Evolutionary conservation across 345 rosid species (phyloP).

Genomic region (Eucalyptus albens): DNA sequence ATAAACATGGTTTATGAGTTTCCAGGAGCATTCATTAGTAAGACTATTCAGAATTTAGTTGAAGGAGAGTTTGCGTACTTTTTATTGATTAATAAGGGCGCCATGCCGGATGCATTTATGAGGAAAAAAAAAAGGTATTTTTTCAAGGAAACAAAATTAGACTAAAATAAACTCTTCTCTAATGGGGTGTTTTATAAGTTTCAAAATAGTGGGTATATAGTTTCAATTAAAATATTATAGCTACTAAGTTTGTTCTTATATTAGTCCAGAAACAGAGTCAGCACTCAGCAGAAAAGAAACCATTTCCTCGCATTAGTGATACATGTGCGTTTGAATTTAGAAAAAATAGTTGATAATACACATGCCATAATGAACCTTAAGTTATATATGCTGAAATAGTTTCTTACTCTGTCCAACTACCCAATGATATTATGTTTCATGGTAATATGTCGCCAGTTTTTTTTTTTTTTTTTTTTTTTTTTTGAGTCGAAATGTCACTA

Average conservation of each 20-base stretch:
- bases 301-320: neutral
- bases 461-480: too few relatives aligned
- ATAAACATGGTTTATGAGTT: neutral
- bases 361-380: neutral
- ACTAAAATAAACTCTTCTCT: neutral
- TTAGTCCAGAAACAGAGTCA: neutral
- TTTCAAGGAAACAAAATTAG: neutral
- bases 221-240: neutral
- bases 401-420: neutral
- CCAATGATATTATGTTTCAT: neutral
- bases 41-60: neutral
- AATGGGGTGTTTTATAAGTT: neutral
- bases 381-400: neutral
- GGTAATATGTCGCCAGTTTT: neutral
- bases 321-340: neutral
- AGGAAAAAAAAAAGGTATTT: neutral
- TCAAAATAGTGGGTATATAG: neutral
- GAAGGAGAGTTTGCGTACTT: neutral
- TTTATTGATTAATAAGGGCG: neutral
- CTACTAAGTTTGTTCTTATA: neutral
- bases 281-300: neutral
- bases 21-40: neutral
- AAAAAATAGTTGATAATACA: neutral
- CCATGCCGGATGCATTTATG: neutral
- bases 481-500: neutral